phyloP scores from a whole-genome alignment of 2,329 filamentous ascomycete species.

The Harringtonia aguacate region DNA sequence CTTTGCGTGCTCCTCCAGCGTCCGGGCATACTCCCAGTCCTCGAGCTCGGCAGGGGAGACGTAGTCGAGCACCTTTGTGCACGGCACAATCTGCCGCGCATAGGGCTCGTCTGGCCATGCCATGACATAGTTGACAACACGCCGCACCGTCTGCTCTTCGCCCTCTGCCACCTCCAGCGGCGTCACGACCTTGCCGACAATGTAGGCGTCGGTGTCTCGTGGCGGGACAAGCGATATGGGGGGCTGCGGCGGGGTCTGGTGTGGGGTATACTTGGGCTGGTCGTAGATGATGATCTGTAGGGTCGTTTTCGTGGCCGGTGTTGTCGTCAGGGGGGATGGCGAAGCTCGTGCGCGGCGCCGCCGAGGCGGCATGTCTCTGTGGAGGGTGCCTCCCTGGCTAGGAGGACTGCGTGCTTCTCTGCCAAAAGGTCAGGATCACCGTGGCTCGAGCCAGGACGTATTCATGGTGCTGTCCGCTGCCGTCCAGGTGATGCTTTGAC shows the following conservation, averaged over 20 bases:
- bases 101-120: slow-evolving; percentile 40
- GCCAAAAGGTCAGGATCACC: too few species aligned
- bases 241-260: slow-evolving; percentile 35
- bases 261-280: slow-evolving; percentile 29
- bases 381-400: too few species aligned
- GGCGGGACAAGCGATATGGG: slow-evolving; percentile 36
- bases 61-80: slow-evolving; percentile 41
- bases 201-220: slow-evolving; percentile 45
- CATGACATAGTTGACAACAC: slow-evolving; percentile 42
- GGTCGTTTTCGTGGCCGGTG: neutral
- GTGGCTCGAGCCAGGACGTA: too few species aligned
- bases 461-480: too few species aligned
- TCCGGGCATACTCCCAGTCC: slow-evolving; percentile 40
- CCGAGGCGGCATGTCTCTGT: neutral
- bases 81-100: slow-evolving; percentile 34
- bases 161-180: slow-evolving; percentile 16
- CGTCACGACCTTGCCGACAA: slow-evolving; percentile 40
- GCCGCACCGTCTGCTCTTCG: slow-evolving; percentile 16
- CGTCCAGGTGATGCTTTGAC: too few species aligned
- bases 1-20: slow-evolving; percentile 30
- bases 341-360: too few species aligned
- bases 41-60: slow-evolving; percentile 46
- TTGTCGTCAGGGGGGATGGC: too few species aligned
- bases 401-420: too few species aligned
- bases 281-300: slow-evolving; percentile 20